Percentiles rank a stretch among this genome's conserved stretches.
Evolutionary conservation across 2,329 filamentous ascomycete species (phyloP).

Genomic region (Ophiognomonia clavigignenti-juglandacearum): DNA sequence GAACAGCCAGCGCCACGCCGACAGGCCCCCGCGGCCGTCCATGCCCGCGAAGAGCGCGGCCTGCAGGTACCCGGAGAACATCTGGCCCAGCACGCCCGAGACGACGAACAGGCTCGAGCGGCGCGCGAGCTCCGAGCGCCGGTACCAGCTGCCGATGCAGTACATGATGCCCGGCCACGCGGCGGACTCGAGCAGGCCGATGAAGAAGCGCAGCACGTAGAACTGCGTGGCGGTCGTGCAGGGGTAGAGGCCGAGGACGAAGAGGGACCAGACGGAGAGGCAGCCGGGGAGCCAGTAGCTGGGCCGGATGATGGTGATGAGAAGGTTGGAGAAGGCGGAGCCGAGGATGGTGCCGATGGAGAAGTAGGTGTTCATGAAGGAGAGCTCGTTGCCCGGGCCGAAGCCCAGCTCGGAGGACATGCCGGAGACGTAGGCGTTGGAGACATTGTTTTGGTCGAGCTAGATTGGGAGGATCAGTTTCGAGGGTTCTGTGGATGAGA

Average conservation of each 20-base stretch:
- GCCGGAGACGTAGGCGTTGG: slow-evolving; percentile 44
- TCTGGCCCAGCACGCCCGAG: slow-evolving; percentile 27
- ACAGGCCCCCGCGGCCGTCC: slow-evolving; percentile 29
- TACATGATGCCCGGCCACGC: slow-evolving; percentile 29
- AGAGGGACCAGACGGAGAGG: slow-evolving; percentile 40
- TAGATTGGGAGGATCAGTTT: slow-evolving; percentile 7
- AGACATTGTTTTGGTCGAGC: slow-evolving; percentile 40
- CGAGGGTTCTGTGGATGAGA: neutral
- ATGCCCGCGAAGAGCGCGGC: slow-evolving; percentile 28
- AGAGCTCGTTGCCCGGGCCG: slow-evolving; percentile 34
- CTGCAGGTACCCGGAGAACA: slow-evolving; percentile 32
- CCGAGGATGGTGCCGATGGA: slow-evolving; percentile 42
- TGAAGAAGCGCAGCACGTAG: slow-evolving; percentile 26
- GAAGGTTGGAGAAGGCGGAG: slow-evolving; percentile 36
- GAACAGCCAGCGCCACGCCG: slow-evolving; percentile 46
- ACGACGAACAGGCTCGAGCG: slow-evolving; percentile 25
- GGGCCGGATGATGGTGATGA: slow-evolving; percentile 41
- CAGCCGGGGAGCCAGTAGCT: slow-evolving; percentile 42
- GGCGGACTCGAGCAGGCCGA: slow-evolving; percentile 28
- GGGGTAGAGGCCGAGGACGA: slow-evolving; percentile 25
- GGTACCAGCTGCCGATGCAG: slow-evolving; percentile 25
- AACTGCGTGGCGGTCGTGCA: slow-evolving; percentile 26
- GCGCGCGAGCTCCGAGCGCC: slow-evolving; percentile 26
- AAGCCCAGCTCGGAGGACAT: slow-evolving; percentile 43
- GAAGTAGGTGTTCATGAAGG: slow-evolving; percentile 42